Evolutionary conservation across 2,329 filamentous ascomycete genomes (phyloP), one percentile per base, ranked within the genome.

Genomic region (Fusarium chuoi): DNA sequence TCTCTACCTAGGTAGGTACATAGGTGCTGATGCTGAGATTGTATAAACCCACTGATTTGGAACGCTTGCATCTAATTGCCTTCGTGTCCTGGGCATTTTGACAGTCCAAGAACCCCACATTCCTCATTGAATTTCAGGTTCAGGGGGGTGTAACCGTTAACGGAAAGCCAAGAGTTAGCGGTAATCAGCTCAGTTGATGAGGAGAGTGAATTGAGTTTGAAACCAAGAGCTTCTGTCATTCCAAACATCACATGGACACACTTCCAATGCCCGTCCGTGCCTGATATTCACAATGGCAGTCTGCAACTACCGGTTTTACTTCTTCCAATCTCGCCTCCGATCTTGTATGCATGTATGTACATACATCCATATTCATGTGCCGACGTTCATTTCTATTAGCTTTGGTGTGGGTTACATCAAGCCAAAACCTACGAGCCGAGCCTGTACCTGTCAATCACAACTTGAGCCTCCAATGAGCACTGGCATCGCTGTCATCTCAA

Each of bases 71-170:
- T 51, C n/a, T 42, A 18, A 10, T 45, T 70, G 20, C 38, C 35
- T 35, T 54, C 22, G n/a, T 56, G 56, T n/a, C n/a, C 41, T 15
- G 6, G 41, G 49, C 54, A 51, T 44, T 54, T 56, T 41, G 30
- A 44, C 56, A 41, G 35, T 41, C 20, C 39, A 15, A 26, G 35
- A 26, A 51, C 71, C 66, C 70, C 71, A 64, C 67, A 57, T 60
- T 62, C 30, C 52, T 61, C 49, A 24, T 61, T 59, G 58, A 68
- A 68, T 74, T 68, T 61, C 58, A 67, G 51, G 56, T 60, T 67
- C 36, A 61, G 65, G 36, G 41, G 70, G 71, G 62, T 72, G 57
- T 39, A 57, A 45, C 45, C 38, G 59, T 48, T n/a, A 33, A 55
- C 15, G 24, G 24, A 56, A 46, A 58, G 13, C 52, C 24, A 35